These are phyloP conservation scores for Epichloe sp. DNA, from an alignment of 2,329 filamentous ascomycete genomes.

Conservation along the genomic window DNA sequence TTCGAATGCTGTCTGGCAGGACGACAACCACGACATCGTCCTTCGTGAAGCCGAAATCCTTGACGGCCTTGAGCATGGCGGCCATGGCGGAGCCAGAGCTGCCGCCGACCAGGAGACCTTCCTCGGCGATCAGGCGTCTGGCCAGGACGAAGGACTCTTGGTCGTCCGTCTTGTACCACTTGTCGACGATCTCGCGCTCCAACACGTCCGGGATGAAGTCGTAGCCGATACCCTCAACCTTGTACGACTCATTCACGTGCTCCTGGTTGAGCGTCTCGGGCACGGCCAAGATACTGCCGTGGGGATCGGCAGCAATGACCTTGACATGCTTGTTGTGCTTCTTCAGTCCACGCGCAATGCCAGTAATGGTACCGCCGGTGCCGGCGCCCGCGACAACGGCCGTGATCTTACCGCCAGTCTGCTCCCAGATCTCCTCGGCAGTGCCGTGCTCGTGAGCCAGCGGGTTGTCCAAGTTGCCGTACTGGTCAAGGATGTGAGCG, in stretches of 20 bases:
- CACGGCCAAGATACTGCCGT: slow-evolving; percentile 80
- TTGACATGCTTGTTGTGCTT: slow-evolving; percentile 81
- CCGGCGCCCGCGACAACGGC: slow-evolving; percentile 85
- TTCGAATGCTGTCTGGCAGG: slow-evolving; percentile 89
- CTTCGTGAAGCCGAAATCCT: slow-evolving; percentile 64
- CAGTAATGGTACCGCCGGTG: slow-evolving; percentile 90
- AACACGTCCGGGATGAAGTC: slow-evolving; percentile 96
- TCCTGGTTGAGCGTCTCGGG: slow-evolving; percentile 70
- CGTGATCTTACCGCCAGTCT: slow-evolving; percentile 71
- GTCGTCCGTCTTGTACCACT: slow-evolving; percentile 98
- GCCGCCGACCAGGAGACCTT: slow-evolving; percentile 85
- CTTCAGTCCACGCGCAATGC: slow-evolving; percentile 68
- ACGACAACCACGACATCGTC: slow-evolving; percentile 84
- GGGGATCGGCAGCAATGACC: slow-evolving; percentile 83
- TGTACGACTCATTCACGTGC: slow-evolving; percentile 73
- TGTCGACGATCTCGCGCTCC: slow-evolving; percentile 65
- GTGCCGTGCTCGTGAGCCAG: slow-evolving; percentile 88
- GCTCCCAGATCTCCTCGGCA: slow-evolving; percentile 89
- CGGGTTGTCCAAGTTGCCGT: slow-evolving; percentile 83
- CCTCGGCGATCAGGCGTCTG: slow-evolving; percentile 82
- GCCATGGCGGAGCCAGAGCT: slow-evolving; percentile 88
- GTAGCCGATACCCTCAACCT: slow-evolving; percentile 97
- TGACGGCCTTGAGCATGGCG: slow-evolving; percentile 62
- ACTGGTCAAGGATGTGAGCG: slow-evolving; percentile 94
- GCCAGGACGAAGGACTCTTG: slow-evolving; percentile 81